Conservation (phyloP, 2,329 filamentous ascomycete species). For the Ceratocystis smalleyi region DNA sequence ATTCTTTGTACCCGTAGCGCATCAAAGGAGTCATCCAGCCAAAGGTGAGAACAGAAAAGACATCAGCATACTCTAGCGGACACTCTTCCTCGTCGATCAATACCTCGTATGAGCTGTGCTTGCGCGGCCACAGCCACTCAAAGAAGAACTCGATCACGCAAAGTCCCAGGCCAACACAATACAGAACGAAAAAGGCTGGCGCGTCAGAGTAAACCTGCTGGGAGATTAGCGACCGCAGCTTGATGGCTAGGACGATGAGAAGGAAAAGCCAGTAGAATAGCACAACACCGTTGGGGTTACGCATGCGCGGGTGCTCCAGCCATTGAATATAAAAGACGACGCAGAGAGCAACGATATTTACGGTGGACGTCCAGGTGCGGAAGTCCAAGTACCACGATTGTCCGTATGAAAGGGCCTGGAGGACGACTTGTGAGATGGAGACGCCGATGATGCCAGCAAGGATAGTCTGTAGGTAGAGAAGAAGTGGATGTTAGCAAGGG, state of each 20-base stretch:
- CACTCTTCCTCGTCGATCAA: slow-evolving; percentile 46
- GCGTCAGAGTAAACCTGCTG: slow-evolving; percentile 54
- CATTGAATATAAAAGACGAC: slow-evolving; percentile 72
- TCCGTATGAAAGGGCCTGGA: slow-evolving; percentile 58
- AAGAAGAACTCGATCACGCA: slow-evolving; percentile 55
- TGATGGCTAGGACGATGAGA: slow-evolving; percentile 60
- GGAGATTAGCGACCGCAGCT: slow-evolving; percentile 70
- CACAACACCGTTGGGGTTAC: slow-evolving; percentile 74
- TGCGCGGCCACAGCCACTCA: slow-evolving; percentile 77
- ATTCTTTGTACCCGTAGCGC: slow-evolving; percentile 84
- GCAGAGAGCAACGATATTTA: slow-evolving; percentile 55
- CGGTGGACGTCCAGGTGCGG: slow-evolving; percentile 64
- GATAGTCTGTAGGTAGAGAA: slow-evolving; percentile 30
- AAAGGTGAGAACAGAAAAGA: slow-evolving; percentile 89
- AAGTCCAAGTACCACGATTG: slow-evolving; percentile 66
- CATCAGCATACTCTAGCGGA: slow-evolving; percentile 75
- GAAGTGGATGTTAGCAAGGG: neutral
- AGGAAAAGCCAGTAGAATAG: slow-evolving; percentile 88
- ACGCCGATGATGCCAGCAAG: slow-evolving; percentile 53
- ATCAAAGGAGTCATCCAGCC: slow-evolving; percentile 99
- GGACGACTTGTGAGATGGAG: slow-evolving; percentile 52
- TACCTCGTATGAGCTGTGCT: slow-evolving; percentile 39
- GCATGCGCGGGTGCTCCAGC: slow-evolving; percentile 66
- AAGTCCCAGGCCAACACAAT: slow-evolving; percentile 56
- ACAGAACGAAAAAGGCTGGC: slow-evolving; percentile 61